Percentiles rank a stretch among this genome's conserved stretches.
phyloP scores from a whole-genome alignment of 2,329 filamentous ascomycete species.

The Ophiobolus disseminans region DNA sequence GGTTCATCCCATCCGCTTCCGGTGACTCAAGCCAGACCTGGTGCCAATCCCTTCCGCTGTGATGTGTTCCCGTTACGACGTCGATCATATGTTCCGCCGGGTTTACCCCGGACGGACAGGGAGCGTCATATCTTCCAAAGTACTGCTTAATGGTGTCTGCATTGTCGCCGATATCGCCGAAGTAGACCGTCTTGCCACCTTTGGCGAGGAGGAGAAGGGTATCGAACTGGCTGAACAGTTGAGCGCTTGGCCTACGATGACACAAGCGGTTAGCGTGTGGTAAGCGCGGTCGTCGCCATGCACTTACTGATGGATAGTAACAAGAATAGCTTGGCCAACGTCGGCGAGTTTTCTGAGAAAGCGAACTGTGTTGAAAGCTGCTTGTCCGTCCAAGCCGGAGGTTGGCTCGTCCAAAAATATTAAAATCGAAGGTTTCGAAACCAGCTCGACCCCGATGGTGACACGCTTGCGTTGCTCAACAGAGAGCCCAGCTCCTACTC shows the following conservation, averaged over 20 bases:
- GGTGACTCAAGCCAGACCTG: neutral
- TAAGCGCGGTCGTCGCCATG: neutral
- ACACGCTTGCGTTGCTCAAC: constrained; percentile 68
- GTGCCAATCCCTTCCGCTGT: neutral
- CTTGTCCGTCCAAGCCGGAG: constrained; percentile 71
- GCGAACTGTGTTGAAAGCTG: constrained; percentile 56
- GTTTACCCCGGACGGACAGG: constrained; percentile 71
- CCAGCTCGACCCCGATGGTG: constrained; percentile 63
- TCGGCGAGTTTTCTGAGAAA: constrained; percentile 2
- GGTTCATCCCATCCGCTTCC: constrained; percentile 26
- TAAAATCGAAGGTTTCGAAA: constrained; percentile 67
- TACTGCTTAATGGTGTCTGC: constrained; percentile 70
- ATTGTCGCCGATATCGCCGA: constrained; percentile 75
- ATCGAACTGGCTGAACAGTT: constrained; percentile 88
- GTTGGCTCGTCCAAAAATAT: constrained; percentile 78
- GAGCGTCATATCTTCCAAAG: constrained; percentile 73
- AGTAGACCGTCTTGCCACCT: constrained; percentile 78
- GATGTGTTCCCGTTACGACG: constrained; percentile 25
- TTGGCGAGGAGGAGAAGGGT: constrained; percentile 75
- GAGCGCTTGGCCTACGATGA: constrained; percentile 60
- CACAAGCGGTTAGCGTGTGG: neutral
- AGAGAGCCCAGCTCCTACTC: constrained; percentile 34
- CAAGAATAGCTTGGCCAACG: constrained; percentile 3
- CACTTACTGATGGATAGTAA: constrained; percentile 5
- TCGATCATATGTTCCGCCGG: constrained; percentile 80